Evolutionary conservation across 352 stramenopile species (phyloP).

Genomic region (Pythium brassicae): DNA sequence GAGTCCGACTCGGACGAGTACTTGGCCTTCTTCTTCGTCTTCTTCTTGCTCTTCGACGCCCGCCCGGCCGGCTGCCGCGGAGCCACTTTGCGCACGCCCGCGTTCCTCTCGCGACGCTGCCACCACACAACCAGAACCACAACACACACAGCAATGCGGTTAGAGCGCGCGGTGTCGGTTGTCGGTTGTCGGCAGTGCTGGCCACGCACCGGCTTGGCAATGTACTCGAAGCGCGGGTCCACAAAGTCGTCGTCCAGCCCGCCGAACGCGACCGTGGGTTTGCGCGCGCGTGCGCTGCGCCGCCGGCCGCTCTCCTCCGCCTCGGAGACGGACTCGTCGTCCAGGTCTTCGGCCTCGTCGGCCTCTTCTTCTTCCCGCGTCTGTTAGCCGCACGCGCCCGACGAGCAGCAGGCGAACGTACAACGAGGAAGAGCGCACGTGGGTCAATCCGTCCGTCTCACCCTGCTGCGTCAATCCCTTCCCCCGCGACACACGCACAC

Average conservation of each 20-base stretch:
- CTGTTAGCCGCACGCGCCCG: constrained; percentile 1
- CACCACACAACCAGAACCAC: neutral
- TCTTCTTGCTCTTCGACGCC: neutral
- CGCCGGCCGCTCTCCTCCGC: constrained; percentile 8
- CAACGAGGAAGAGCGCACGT: too few relatives aligned
- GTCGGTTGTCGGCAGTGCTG: too few relatives aligned
- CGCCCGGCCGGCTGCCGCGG: neutral
- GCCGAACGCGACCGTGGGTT: constrained; percentile 9
- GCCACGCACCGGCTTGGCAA: constrained; percentile 14
- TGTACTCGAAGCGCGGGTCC: constrained; percentile 12
- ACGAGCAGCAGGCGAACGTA: too few relatives aligned
- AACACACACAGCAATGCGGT: neutral
- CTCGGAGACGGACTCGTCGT: neutral
- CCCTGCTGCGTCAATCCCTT: neutral
- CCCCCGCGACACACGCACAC: too few relatives aligned
- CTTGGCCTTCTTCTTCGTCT: constrained; percentile 17
- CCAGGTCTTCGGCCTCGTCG: constrained; percentile 23
- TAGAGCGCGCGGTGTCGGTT: too few relatives aligned
- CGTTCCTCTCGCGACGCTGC: constrained; percentile 10
- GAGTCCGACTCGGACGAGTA: constrained; percentile 11
- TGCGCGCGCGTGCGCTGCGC: constrained; percentile 14
- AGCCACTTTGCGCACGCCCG: neutral
- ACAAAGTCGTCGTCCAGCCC: constrained; percentile 12
- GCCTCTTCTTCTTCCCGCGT: constrained; percentile 23
- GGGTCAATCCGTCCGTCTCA: too few relatives aligned